Evolutionary conservation across 768 basidiomycete genomes (phyloP), one percentile per base, ranked within the genome.

Genomic region (Auriscalpium microsporum): DNA sequence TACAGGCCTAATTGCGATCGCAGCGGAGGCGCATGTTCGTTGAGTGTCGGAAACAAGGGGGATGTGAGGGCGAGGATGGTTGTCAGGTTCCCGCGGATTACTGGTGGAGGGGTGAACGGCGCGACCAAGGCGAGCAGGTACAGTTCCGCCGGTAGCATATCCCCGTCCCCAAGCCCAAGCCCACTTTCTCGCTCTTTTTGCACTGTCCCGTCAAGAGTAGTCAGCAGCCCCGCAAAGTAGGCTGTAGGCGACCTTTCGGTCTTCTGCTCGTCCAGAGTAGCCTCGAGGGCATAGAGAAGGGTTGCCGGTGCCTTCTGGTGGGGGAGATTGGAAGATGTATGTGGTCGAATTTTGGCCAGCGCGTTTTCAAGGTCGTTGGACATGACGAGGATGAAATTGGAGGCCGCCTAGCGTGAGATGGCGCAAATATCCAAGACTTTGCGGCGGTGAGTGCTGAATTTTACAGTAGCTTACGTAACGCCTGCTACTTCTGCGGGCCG

Each of bases 151-250:
- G 91, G 88, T 11, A 94, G 74, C 34, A 91, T 73, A 56, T 90
- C 87, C 14, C 85, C 86, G 52, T 92, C 88, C 6, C 71, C 77
- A 28, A 76, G 63, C 8, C 65, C 59, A 35, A 70, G 62, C 3
- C 68, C 63, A 16, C 65, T 60, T 69, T 62, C 65, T 68, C 53
- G 76, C 63, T 74, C 77, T 65, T 78, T 84, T 71, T 83, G 82
- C 23, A 92, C 69, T 10, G 86, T 83, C 56, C 86, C 82, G 64
- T 91, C 87, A 34, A 95, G 77, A 8, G 90, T 87, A 11, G 91
- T 92, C 49, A 91, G 73, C 56, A 95, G 76, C 3, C 89, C 86
- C n/a, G 93, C 90, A 70, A 94, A 96, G 74, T 97, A 98, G 34
- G 96, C 95, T 1, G 92, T 93, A 8, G 94, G 78, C 8, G 87